These are phyloP conservation scores for Talaromyces sp. DNA, from an alignment of 2,329 filamentous ascomycete genomes.

Conservation along the genomic window DNA sequence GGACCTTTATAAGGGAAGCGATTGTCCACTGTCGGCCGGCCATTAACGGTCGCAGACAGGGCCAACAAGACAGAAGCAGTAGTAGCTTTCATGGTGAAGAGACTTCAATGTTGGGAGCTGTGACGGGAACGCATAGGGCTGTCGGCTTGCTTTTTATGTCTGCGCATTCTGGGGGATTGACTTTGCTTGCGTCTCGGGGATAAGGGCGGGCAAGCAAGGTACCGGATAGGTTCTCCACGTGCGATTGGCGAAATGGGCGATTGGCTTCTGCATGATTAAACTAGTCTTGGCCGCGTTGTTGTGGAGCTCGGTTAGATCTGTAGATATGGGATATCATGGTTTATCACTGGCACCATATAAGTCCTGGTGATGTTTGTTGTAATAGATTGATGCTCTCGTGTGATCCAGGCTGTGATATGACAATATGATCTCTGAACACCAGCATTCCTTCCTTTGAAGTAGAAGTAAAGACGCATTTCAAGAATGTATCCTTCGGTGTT, in stretches of 20 bases:
- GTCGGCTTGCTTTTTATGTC: neutral
- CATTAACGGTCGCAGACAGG: slow-evolving; percentile 24
- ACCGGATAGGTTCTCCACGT: slow-evolving; percentile 2
- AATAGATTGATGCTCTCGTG: no score
- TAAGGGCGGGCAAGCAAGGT: neutral
- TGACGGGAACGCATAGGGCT: neutral
- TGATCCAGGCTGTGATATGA: no score
- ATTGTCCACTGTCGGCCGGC: slow-evolving; percentile 26
- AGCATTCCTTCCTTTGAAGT: no score
- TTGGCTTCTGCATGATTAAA: slow-evolving; percentile 5
- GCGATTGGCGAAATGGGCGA: neutral
- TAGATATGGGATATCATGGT: no score
- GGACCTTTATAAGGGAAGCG: slow-evolving; percentile 54
- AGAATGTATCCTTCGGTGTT: no score
- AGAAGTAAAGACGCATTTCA: no score
- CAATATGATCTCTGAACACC: no score
- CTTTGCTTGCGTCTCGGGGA: neutral
- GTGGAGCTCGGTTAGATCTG: neutral
- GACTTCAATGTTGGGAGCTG: slow-evolving; percentile 1
- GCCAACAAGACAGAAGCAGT: slow-evolving; percentile 25
- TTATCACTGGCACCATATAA: no score
- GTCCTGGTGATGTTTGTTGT: no score
- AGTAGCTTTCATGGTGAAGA: slow-evolving; percentile 25
- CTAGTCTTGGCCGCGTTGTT: neutral
- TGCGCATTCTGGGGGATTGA: neutral